Evolutionary conservation across 768 basidiomycete genomes (phyloP), one percentile per base, ranked within the genome.

Genomic region (Xerocomellus amylosporus): DNA sequence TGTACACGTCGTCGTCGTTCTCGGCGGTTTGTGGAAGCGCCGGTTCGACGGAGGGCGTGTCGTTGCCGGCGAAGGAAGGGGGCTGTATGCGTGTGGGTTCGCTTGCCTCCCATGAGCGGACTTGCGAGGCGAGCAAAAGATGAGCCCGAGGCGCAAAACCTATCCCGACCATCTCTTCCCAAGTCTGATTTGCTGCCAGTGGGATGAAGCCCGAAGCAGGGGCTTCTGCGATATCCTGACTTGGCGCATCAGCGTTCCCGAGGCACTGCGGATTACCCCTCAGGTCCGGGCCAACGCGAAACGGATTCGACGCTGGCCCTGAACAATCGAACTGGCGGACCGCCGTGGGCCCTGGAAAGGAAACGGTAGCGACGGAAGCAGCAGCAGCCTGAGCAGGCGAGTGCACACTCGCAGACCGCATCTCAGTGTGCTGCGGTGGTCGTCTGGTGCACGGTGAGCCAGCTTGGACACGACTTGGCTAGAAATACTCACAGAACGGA

Each of bases 1-100:
- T 41, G 20, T 28, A 20, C 2, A 14, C 49, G 8, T 58, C 60
- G 6, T 65, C 60, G 3, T 65, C 53, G 14, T 46, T 51, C 0
- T 61, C 54, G 1, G 12, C 41, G 30, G 36, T 46, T 13, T 31
- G 55, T 26, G 19, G 5, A 2, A 36, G 22, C 4, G 26, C 30
- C 10, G 12, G 38, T 13, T 52, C 37, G 39, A 42, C 17, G 3
- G 33, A n/a, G 5, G 46, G 14, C 0, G 15, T 6, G n/a, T 39
- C 49, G 8, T 34, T 31, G 37, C 28, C 30, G 9, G 12, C 0
- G 31, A 46, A 2, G 15, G 41, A 44, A 20, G 15, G 38, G 8
- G 31, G 22, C 10, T 46, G 58, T n/a, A 20, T n/a, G 48, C 13
- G 19, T 26, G 31, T 31, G 9, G 48, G 31, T 8, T 36, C 40